These are phyloP conservation scores for Fusarium sacchari DNA, from an alignment of 2,329 filamentous ascomycete genomes.

Conservation along the genomic window DNA sequence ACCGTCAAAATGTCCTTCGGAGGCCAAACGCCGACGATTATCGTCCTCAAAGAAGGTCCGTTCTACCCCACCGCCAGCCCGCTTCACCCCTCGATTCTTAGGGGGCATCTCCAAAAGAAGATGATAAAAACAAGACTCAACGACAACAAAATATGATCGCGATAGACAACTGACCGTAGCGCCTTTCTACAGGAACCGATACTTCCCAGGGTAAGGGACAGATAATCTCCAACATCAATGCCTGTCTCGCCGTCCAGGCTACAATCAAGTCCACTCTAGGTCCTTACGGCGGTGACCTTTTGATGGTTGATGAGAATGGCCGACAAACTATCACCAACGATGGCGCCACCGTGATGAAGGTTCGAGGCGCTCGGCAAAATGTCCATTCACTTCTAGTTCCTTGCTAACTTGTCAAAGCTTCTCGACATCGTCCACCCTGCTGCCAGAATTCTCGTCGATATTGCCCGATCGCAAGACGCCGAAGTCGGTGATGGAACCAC, in stretches of 20 bases:
- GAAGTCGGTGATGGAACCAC: constrained; percentile 99
- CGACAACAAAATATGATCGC: constrained; percentile 3
- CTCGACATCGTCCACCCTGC: constrained; percentile 98
- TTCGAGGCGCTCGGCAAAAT: constrained; percentile 48
- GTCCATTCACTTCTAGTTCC: background rate
- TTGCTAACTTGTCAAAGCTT: constrained; percentile 64
- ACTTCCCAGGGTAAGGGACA: constrained; percentile 97
- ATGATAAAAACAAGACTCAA: constrained; percentile 8
- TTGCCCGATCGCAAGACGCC: constrained; percentile 97
- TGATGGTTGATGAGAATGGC: constrained; percentile 96
- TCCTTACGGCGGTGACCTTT: constrained; percentile 94
- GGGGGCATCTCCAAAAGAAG: constrained; percentile 16
- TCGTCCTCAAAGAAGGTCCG: constrained; percentile 96
- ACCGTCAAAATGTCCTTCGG: constrained; percentile 84
- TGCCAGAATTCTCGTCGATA: constrained; percentile 96
- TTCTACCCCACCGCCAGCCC: constrained; percentile 55
- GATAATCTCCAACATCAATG: constrained; percentile 98
- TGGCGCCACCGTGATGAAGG: constrained; percentile 99
- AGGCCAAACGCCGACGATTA: constrained; percentile 96
- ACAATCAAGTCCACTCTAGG: constrained; percentile 97
- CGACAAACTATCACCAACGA: constrained; percentile 98
- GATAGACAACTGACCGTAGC: constrained; percentile 31
- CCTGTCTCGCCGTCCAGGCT: constrained; percentile 92
- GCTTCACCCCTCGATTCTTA: constrained; percentile 37
- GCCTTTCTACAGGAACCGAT: constrained; percentile 78